Percentiles rank a stretch among this genome's conserved stretches.
Evolutionary conservation across 23 red algal genomes (phyloP).

Genomic region (Gracilaria gracilis): DNA sequence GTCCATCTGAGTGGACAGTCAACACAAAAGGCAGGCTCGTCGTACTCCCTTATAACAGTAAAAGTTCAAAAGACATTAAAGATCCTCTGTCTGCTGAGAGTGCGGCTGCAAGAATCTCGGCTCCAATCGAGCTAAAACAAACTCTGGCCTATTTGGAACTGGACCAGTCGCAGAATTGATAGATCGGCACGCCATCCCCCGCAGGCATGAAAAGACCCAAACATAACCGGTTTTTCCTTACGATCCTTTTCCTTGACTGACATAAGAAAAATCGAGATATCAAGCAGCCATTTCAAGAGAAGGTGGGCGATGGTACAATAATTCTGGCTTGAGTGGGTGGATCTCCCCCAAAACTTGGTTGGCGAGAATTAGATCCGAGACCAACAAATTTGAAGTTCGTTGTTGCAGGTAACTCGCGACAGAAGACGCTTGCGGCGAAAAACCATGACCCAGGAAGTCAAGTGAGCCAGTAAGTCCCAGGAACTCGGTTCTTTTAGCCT

Average conservation of each 20-base stretch:
- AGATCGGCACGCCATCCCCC: not conserved
- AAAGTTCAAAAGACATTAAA: not conserved
- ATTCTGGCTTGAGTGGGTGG: not conserved
- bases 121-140: not conserved
- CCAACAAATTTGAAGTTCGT: not conserved
- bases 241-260: not conserved
- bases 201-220: constrained; percentile 13
- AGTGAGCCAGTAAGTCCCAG: constrained; percentile 17
- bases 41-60: not conserved
- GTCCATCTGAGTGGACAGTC: constrained; percentile 6
- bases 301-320: not conserved
- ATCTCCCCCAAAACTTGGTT: constrained; percentile 31
- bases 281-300: not conserved
- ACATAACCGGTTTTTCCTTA: constrained; percentile 35
- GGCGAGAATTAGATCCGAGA: constrained; percentile 27
- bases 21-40: not conserved
- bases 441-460: constrained; percentile 29
- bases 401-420: constrained; percentile 41
- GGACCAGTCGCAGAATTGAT: not conserved
- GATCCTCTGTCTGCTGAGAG: not conserved
- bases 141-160: constrained; percentile 4
- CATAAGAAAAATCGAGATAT: constrained; percentile 8
- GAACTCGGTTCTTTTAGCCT: not conserved
- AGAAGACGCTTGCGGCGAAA: constrained; percentile 40
- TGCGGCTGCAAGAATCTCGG: not conserved